Base-by-base conservation (phyloP, 1,284 basidiomycete species). In the Cutaneotrichosporon mucoides region DNA sequence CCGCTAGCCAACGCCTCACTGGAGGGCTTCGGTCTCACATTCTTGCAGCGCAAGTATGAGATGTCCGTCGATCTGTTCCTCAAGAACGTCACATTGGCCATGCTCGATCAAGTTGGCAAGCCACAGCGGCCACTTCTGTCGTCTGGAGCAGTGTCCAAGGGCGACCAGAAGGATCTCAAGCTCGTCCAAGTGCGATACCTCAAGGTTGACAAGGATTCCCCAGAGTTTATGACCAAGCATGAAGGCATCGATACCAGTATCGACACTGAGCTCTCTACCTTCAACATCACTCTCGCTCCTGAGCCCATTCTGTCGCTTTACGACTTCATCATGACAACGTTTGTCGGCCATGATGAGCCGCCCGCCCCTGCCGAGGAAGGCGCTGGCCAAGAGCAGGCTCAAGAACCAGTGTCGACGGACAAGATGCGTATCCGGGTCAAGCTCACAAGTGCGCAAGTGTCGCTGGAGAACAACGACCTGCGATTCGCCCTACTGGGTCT, bases 251-350 rank as follows among this genome's bases (percentile, higher is more conserved):
- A 97, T 70, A 90, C 97, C 77, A 89, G 81, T 59, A 85, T 99
- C 59, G 88, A 94, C 70, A 85, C 94, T 61, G 87, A 88, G 68
- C 82, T 99, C 47, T 96, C 95, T 4, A 98, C 96, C 0, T 88
- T 99, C 78, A 85, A 94, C 63, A 87, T 99, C 76, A 86, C 88
- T 61, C 86, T 91, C 1, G 89, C 90, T 5, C 92, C 96, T 2
- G 92, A 93, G 71, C 94, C 95, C 15, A 88, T 99, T 48, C 81
- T 99, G 43, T 84, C 88, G 2, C 80, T 99, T 9, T 99, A 98
- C 77, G 93, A 99, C 79, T 98, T 97, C 80, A 87, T 99, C 77
- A 96, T 99, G 89, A 89, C 90, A 5, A 96, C 94, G 0, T 97
- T 97, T 75, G 89, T 92, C 12, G 85, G 88, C 5, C 74, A 81